phyloP scores from a whole-genome alignment of 2,329 filamentous ascomycete species.

The Aspergillus vadensis region DNA sequence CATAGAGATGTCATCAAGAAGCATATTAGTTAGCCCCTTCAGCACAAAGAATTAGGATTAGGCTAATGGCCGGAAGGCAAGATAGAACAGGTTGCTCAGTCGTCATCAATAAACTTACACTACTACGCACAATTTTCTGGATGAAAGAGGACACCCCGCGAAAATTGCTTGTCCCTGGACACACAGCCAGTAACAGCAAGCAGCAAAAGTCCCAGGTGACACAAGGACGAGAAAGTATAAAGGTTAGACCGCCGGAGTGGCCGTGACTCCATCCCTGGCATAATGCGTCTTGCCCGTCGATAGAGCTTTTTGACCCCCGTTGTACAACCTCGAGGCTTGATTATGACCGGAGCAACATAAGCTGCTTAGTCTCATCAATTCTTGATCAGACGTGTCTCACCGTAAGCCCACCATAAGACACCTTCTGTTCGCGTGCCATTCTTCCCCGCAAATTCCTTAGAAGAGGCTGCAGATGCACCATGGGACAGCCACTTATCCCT shows the following conservation, averaged over 20 bases:
- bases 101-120: no score
- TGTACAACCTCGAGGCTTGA: neutral
- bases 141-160: neutral
- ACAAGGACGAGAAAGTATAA: neutral
- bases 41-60: no score
- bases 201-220: neutral
- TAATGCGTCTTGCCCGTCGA: neutral
- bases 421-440: neutral
- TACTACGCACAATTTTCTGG: neutral
- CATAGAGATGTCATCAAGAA: neutral
- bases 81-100: no score
- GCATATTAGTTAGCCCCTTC: no score
- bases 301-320: neutral
- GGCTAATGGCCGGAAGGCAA: no score
- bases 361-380: neutral
- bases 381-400: neutral
- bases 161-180: neutral
- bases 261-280: neutral
- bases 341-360: neutral
- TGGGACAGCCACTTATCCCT: neutral
- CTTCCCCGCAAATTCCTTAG: neutral
- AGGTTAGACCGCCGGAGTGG: neutral
- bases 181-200: neutral
- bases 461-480: no score
- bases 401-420: neutral